These are phyloP conservation scores for Ogataea dorogensis DNA, from an alignment of 805 yeast genomes.

Conservation along the genomic window DNA sequence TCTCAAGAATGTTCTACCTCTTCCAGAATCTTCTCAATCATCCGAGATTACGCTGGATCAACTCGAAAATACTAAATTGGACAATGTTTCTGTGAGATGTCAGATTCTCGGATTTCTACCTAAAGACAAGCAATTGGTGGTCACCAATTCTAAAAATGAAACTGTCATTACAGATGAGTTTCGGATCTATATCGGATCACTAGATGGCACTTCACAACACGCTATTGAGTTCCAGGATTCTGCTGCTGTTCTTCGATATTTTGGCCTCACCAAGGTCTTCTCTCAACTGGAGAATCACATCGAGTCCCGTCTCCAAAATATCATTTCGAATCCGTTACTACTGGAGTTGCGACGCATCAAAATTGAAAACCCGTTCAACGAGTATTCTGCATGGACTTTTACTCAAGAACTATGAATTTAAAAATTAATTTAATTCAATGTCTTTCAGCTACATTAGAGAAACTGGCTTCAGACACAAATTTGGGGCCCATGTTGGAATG, in stretches of 20 bases:
- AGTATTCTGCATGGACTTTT: constrained; percentile 11
- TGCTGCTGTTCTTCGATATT: constrained; percentile 3
- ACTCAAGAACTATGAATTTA: constrained; percentile 19
- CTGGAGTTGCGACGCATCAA: constrained; percentile 3
- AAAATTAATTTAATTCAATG: constrained; percentile 13
- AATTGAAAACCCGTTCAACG: constrained; percentile 1
- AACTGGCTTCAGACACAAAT: constrained; percentile 48
- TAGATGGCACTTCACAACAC: constrained; percentile 3
- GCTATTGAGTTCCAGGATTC: constrained; percentile 6
- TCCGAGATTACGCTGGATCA: background rate
- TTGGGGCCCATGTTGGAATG: constrained; percentile 88
- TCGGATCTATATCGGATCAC: constrained; percentile 8
- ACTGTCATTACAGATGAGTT: constrained; percentile 5
- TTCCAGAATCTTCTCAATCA: too few relatives aligned
- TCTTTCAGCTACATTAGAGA: constrained; percentile 42
- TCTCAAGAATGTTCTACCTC: background rate
- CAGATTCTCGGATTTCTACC: constrained; percentile 17
- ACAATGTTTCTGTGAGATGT: constrained; percentile 1
- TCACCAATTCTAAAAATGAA: constrained; percentile 1
- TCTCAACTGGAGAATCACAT: too few relatives aligned
- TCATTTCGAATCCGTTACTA: background rate
- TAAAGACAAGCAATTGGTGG: constrained; percentile 3
- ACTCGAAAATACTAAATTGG: background rate
- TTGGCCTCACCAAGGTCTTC: constrained; percentile 5
- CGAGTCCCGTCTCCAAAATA: too few relatives aligned